Percentiles rank a stretch among this genome's conserved stretches.
phyloP scores from a whole-genome alignment of 148 eudicot species.

The Silene conica region DNA sequence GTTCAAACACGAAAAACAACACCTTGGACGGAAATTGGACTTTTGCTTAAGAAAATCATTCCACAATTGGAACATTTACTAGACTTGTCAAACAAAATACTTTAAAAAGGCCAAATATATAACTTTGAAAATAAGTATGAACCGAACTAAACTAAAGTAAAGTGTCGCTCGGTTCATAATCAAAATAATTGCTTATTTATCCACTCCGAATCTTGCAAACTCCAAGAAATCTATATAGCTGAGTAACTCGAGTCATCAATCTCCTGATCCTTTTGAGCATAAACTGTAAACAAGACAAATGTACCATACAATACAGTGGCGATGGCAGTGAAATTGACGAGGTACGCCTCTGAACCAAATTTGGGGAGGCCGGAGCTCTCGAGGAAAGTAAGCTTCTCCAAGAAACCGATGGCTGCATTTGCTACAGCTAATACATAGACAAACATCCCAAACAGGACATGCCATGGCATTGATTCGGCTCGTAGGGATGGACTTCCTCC shows the following conservation, averaged over 20 bases:
- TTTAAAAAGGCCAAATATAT: background rate
- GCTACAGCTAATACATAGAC: slow-evolving; percentile 65
- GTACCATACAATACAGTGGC: slow-evolving; percentile 56
- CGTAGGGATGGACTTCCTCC: slow-evolving; percentile 54
- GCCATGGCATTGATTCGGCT: slow-evolving; percentile 77
- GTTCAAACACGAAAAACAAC: background rate
- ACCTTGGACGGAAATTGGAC: background rate
- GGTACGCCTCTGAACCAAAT: slow-evolving; percentile 72
- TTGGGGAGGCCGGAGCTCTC: slow-evolving; percentile 55
- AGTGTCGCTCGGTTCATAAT: too few relatives aligned
- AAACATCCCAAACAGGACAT: slow-evolving; percentile 58
- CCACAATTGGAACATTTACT: background rate
- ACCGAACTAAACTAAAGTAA: too few relatives aligned
- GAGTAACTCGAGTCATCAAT: slow-evolving; percentile 51
- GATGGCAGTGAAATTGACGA: slow-evolving; percentile 88
- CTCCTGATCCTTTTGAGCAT: slow-evolving; percentile 47
- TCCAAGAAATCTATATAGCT: slow-evolving; percentile 35
- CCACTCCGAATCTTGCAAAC: too few relatives aligned
- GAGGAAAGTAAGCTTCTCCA: slow-evolving; percentile 95
- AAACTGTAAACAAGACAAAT: slow-evolving; percentile 57
- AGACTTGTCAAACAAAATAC: background rate
- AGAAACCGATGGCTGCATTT: slow-evolving; percentile 67
- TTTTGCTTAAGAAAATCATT: background rate
- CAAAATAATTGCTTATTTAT: too few relatives aligned
- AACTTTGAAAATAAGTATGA: too few relatives aligned